Evolutionary conservation across 805 yeast species (phyloP), one percentile per base, ranked within the genome.

Genomic region (Suhomyces tanzawaensis): DNA sequence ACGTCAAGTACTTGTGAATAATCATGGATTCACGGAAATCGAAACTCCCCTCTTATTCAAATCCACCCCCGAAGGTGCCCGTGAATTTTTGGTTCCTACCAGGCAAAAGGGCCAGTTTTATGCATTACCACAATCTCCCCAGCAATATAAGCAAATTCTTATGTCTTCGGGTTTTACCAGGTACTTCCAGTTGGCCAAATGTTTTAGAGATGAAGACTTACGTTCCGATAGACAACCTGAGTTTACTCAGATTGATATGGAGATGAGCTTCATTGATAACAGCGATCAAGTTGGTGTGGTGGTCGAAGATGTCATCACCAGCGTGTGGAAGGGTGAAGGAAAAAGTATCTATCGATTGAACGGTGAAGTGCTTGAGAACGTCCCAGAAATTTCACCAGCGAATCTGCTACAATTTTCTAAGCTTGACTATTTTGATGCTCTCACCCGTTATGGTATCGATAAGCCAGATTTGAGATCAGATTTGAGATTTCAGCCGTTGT

Each of bases 1-100:
- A 1, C 64, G 88, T 31, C 49, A 61, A 5, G 48, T 55, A 1
- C 57, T 82, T 12, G 54, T 53, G 4, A 53, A 61, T 1, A 44
- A 46, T 9, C 71, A 67, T 46, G 53, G 48, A 1, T 93, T 93
- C 58, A 75, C 76, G 0, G 98, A 93, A 54, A 73, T 93, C 19
- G 99, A 91, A 57, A 93, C 99, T 0, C 99, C 99, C 1, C 58
- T 91, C 5, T 64, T 93, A 19, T 93, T 93, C 71, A 90, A 93
- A 55, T 85, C 96, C 1, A 93, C 99, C 0, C 99, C 99, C 0
- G 99, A 93, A 60, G 99, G 99, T 12, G 99, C 99, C 1, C 72
- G 95, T 26, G 99, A 93, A 61, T 93, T 91, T 57, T 62, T 93
- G 33, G 97, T 93, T 0, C 99, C 99, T 1, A 87, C 97, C 0